Conservation (phyloP, 345 rosid genomes). For the Citrus maxima region DNA sequence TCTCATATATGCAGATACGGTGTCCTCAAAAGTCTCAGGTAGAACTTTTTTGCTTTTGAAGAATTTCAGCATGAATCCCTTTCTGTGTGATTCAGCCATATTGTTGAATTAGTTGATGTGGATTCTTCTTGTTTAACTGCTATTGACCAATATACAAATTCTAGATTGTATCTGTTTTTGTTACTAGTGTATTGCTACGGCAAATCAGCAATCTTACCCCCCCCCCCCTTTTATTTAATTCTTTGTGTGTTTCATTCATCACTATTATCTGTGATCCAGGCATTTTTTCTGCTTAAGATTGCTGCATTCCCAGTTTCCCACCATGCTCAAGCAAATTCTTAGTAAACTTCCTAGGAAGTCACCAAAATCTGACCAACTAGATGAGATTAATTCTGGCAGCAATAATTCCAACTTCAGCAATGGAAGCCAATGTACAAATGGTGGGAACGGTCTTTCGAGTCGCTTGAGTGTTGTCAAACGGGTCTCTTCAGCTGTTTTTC, state of each 20-base stretch:
- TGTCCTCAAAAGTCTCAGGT: neutral
- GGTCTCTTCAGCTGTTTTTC: constrained; percentile 81
- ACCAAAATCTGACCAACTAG: constrained; percentile 39
- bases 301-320: constrained; percentile 24
- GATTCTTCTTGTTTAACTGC: constrained; percentile 2
- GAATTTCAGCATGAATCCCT: neutral
- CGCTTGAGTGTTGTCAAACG: constrained; percentile 72
- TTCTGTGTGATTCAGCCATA: neutral
- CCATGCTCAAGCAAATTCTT: constrained; percentile 79
- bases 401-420: constrained; percentile 32
- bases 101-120: constrained; percentile 6
- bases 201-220: neutral
- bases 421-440: constrained; percentile 51
- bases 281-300: constrained; percentile 22
- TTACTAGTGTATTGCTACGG: neutral
- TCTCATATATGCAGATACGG: neutral
- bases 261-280: constrained; percentile 19
- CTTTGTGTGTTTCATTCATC: neutral
- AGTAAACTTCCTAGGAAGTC: constrained; percentile 73
- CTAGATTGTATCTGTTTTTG: neutral
- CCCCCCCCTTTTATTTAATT: neutral
- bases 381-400: constrained; percentile 43
- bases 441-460: constrained; percentile 56
- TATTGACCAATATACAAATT: neutral
- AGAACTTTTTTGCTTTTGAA: neutral